Base-by-base conservation (phyloP, 2,329 filamentous ascomycete genomes). In the Hansfordia pulvinata region DNA sequence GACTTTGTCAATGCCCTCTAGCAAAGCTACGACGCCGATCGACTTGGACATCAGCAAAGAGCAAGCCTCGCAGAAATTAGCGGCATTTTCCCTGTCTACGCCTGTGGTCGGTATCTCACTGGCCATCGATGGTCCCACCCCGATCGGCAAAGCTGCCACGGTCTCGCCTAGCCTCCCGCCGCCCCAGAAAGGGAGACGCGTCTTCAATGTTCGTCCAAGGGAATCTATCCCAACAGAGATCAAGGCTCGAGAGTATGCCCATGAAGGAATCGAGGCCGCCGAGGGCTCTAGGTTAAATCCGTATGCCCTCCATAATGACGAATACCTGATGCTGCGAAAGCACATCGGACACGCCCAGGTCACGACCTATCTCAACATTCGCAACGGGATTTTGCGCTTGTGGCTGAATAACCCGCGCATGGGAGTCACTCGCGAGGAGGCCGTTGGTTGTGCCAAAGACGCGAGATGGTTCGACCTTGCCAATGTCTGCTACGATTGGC, bases 321-420 rank as follows among this genome's bases (percentile, higher is more conserved):
- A 98, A 51, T 86, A 94, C 46, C 60, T 67, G 32, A 63, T 93
- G 32, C 58, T 98, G 20, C 72, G 82, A 34, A 66, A 81, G 34
- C 76, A 92, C 41, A 73, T 98, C 39, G 93, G 79, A 44, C 76
- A 83, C 42, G 66, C 77, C 17, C 90, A 98, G 52, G 84, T 94
- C 38, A 94, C 88, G 3, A 82, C 84, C 9, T 98, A 98, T 53
- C 62, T 98, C 28, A 96, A 96, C 49, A 90, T 98, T 35, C 72
- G 90, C 40, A 98, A 98, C 50, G 82, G 84, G 10, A 93, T 98
- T 32, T 59, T 98, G 28, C 70, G 90, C 29, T 56, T 96, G 20
- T 98, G 90, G 90, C 68, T 81, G 19, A 71, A 77, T 39, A 93
- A 92, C 44, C 84, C 90, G 6, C 72, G 86, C 46, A 71, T 85